Conservation (phyloP, 2,329 filamentous ascomycete genomes). For the Aspergillus felis region DNA sequence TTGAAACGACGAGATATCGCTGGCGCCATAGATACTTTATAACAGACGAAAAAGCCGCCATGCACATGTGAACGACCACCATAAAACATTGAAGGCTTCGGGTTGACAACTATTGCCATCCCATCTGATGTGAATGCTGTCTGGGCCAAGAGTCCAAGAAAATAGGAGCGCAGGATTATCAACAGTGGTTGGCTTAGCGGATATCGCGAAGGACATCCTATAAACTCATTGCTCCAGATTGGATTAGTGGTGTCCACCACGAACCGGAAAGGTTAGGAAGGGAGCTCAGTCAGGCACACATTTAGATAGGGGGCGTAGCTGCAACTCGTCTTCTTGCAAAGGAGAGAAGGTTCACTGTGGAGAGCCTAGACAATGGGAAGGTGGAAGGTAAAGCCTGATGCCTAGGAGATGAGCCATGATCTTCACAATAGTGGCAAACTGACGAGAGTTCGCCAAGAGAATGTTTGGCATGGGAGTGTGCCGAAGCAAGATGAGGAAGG, state of each 20-base stretch:
- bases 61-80: not conserved
- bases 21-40: not conserved
- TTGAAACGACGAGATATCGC: not conserved
- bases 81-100: conserved; percentile 4
- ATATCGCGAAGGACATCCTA: conserved; percentile 1
- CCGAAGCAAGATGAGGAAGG: not conserved
- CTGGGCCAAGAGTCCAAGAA: conserved; percentile 8
- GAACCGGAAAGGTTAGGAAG: conserved; percentile 8
- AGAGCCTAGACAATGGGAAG: conserved; percentile 1
- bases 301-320: conserved; percentile 9
- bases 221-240: conserved; percentile 6
- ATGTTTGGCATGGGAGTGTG: not conserved
- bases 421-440: conserved; percentile 4
- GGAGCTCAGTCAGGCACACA: conserved; percentile 1
- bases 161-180: conserved; percentile 1
- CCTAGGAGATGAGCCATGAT: conserved; percentile 17
- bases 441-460: conserved; percentile 13
- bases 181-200: conserved; percentile 9
- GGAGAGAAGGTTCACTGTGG: conserved; percentile 4
- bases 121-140: not conserved
- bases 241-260: conserved; percentile 2
- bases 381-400: conserved; percentile 16
- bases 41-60: not conserved
- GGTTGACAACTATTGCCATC: conserved; percentile 2
- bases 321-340: conserved; percentile 1